These are phyloP conservation scores for Wickerhamiella slavikovae DNA, from an alignment of 805 yeast species.

Conservation along the genomic window DNA sequence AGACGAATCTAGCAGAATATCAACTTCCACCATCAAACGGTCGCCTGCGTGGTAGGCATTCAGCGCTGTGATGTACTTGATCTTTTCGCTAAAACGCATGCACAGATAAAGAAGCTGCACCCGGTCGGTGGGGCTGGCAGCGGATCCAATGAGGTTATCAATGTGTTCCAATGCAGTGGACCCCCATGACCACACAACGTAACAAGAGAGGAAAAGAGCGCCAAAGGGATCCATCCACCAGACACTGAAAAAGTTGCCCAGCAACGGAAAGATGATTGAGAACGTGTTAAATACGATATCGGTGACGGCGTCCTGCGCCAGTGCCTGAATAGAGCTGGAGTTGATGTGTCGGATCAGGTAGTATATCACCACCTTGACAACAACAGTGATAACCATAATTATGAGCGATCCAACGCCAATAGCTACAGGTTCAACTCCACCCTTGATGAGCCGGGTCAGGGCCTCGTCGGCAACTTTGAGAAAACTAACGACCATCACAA, in stretches of 20 bases:
- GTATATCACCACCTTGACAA: conserved; percentile 40
- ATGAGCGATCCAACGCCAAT: conserved; percentile 29
- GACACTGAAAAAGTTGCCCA: conserved; percentile 29
- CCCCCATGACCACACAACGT: conserved; percentile 46
- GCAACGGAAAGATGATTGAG: conserved; percentile 47
- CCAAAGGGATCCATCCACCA: conserved; percentile 69
- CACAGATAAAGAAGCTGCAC: conserved; percentile 50
- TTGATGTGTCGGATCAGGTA: conserved; percentile 37
- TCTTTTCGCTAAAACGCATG: conserved; percentile 45
- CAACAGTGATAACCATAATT: conserved; percentile 45
- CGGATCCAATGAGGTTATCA: conserved; percentile 53
- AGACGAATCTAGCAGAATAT: conserved; percentile 33
- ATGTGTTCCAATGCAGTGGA: conserved; percentile 49
- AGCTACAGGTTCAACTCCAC: conserved; percentile 18
- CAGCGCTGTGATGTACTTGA: conserved; percentile 40
- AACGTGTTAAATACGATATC: conserved; percentile 56
- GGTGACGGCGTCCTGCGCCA: conserved; percentile 66
- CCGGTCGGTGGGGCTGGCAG: conserved; percentile 39
- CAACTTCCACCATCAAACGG: conserved; percentile 55
- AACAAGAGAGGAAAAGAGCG: conserved; percentile 40
- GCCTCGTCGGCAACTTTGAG: conserved; percentile 54
- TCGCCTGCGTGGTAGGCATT: conserved; percentile 69
- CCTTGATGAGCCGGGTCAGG: conserved; percentile 26
- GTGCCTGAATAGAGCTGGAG: conserved; percentile 53
- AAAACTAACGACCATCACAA: conserved; percentile 50